Percentiles rank a stretch among this genome's conserved stretches.
Evolutionary conservation across 306 rosid genomes (phyloP).

Genomic region (Neltuma alba): DNA sequence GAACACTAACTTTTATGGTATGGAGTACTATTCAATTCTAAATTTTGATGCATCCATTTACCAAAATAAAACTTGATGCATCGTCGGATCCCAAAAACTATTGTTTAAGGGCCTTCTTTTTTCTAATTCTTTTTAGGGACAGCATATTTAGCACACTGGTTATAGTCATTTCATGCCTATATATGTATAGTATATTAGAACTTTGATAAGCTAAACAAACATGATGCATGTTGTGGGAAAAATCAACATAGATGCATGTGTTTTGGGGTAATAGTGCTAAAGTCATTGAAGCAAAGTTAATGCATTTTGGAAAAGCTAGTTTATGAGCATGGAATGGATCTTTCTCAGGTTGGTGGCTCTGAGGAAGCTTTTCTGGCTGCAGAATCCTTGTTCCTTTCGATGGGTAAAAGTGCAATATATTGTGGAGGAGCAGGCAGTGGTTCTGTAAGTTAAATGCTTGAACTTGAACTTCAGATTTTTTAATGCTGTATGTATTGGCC

Average conservation of each 20-base stretch:
- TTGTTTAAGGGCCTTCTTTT: neutral
- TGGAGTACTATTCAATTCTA: slow-evolving; percentile 17
- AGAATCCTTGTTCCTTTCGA: slow-evolving; percentile 65
- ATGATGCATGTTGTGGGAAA: neutral
- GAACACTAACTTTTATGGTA: slow-evolving; percentile 94
- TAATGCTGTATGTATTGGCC: neutral
- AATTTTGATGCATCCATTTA: neutral
- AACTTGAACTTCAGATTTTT: neutral
- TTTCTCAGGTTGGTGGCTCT: slow-evolving; percentile 85
- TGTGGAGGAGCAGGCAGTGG: slow-evolving; percentile 96
- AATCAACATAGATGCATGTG: neutral
- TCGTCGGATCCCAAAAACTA: neutral
- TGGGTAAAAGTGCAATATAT: slow-evolving; percentile 82
- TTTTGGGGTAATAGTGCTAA: slow-evolving; percentile 16
- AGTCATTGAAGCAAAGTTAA: slow-evolving; percentile 23
- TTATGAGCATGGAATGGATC: slow-evolving; percentile 38
- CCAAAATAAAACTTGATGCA: neutral
- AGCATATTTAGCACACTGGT: neutral
- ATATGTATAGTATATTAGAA: slow-evolving; percentile 5
- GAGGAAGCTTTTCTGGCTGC: slow-evolving; percentile 80
- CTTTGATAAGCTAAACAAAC: slow-evolving; percentile 3
- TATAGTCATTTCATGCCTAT: neutral
- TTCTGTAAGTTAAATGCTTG: slow-evolving; percentile 68
- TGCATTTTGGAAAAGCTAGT: slow-evolving; percentile 4
- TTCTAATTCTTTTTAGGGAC: neutral